Percentiles rank a stretch among this genome's conserved stretches.
Conservation (phyloP, 2,329 filamentous ascomycete species). For the Herpotrichia juniperi region DNA sequence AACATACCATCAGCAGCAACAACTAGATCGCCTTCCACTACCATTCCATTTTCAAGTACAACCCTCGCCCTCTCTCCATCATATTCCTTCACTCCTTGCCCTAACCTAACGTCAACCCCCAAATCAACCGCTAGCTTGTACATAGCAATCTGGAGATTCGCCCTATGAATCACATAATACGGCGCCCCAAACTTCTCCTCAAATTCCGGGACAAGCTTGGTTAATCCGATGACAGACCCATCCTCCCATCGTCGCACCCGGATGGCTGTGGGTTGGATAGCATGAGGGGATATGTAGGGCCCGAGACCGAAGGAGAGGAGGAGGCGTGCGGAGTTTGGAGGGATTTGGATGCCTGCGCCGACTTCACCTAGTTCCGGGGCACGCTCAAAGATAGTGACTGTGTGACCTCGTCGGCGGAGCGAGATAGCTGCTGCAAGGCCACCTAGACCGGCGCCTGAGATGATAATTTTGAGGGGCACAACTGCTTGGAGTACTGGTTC, state of each 20-base stretch:
- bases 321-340: slow-evolving; percentile 47
- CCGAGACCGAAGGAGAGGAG: slow-evolving; percentile 55
- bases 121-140: slow-evolving; percentile 18
- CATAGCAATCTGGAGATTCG: slow-evolving; percentile 24
- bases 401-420: slow-evolving; percentile 17
- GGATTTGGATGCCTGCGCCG: slow-evolving; percentile 29
- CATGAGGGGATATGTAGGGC: slow-evolving; percentile 14
- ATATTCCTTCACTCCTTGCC: slow-evolving; percentile 15
- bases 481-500: slow-evolving; percentile 5
- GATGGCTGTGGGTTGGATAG: slow-evolving; percentile 51
- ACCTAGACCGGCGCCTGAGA: slow-evolving; percentile 23
- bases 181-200: slow-evolving; percentile 35
- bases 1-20: slow-evolving; percentile 37
- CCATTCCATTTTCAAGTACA: slow-evolving; percentile 47
- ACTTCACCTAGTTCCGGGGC: slow-evolving; percentile 20
- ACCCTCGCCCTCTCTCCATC: slow-evolving; percentile 10
- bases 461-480: slow-evolving; percentile 18
- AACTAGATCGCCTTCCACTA: slow-evolving; percentile 40
- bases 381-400: slow-evolving; percentile 20
- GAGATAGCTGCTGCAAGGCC: slow-evolving; percentile 23
- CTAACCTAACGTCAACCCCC: slow-evolving; percentile 19
- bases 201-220: slow-evolving; percentile 60
- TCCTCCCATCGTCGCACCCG: slow-evolving; percentile 60
- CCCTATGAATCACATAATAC: slow-evolving; percentile 28
- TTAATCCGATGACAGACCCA: slow-evolving; percentile 50